Percentiles rank a stretch among this genome's conserved stretches.
Conservation (phyloP, 2,329 filamentous ascomycete species). For the Pseudocercospora cruenta region DNA sequence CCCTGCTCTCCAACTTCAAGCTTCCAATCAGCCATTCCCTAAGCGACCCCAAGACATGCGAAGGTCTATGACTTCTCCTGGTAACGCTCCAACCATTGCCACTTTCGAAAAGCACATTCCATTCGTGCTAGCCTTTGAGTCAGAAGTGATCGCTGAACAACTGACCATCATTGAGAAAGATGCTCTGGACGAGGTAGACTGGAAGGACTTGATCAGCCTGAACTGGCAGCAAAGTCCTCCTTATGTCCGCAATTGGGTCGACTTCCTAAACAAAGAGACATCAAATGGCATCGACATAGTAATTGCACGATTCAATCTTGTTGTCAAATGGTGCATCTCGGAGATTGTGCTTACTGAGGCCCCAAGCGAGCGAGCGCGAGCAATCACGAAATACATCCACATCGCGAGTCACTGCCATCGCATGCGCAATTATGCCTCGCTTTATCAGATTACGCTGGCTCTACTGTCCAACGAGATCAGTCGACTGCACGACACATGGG, state of each 20-base stretch:
- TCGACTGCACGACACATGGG: constrained; percentile 72
- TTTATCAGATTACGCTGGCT: constrained; percentile 79
- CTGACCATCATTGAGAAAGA: constrained; percentile 87
- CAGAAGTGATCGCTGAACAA: constrained; percentile 76
- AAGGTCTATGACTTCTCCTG: constrained; percentile 10
- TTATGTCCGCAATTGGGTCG: constrained; percentile 66
- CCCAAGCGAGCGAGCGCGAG: constrained; percentile 72
- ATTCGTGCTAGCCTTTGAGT: constrained; percentile 80
- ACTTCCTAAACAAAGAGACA: constrained; percentile 67
- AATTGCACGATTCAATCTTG: constrained; percentile 83
- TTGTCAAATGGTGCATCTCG: constrained; percentile 84
- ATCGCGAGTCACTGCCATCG: constrained; percentile 75
- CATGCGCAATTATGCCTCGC: constrained; percentile 81
- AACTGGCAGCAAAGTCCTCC: constrained; percentile 70
- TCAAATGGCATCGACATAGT: constrained; percentile 75
- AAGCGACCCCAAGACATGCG: constrained; percentile 15
- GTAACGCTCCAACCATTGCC: constrained; percentile 4
- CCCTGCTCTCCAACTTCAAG: constrained; percentile 25
- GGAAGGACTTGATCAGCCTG: constrained; percentile 84
- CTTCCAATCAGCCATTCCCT: constrained; percentile 30
- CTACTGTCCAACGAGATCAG: constrained; percentile 73
- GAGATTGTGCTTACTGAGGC: constrained; percentile 75
- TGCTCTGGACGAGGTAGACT: constrained; percentile 82
- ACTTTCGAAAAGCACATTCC: constrained; percentile 63
- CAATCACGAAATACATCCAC: constrained; percentile 80